phyloP scores from a whole-genome alignment of 176 grass and related monocot genomes.

The Sorghum bicolor region DNA sequence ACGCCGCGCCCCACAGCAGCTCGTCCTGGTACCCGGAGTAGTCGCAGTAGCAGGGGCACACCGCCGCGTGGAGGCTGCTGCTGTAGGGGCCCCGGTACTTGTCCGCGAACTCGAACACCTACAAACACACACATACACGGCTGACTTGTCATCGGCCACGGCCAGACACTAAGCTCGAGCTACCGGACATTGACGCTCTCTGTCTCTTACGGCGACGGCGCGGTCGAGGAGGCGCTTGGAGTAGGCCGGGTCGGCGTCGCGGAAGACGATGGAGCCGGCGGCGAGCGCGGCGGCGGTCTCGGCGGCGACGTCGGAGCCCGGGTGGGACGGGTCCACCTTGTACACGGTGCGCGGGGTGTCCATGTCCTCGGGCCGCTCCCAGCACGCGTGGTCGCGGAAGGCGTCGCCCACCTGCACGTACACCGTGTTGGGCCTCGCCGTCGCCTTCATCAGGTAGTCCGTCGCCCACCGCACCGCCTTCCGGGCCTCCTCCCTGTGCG shows the following conservation, averaged over 20 bases:
- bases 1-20: conserved; percentile 91
- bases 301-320: conserved; percentile 74
- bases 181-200: background rate
- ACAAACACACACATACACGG: background rate
- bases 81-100: conserved; percentile 78
- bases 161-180: no score
- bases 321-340: conserved; percentile 72
- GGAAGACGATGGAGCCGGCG: conserved; percentile 69
- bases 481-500: conserved; percentile 60
- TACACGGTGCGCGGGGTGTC: conserved; percentile 87
- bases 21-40: conserved; percentile 89
- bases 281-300: background rate
- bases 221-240: conserved; percentile 77
- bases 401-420: conserved; percentile 95
- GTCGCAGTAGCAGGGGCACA: conserved; percentile 97
- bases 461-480: conserved; percentile 75
- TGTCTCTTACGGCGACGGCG: conserved; percentile 51
- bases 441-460: conserved; percentile 75
- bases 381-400: conserved; percentile 69
- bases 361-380: conserved; percentile 97
- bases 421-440: conserved; percentile 58
- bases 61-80: conserved; percentile 61
- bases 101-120: conserved; percentile 96
- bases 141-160: background rate
- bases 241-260: conserved; percentile 68